Evolutionary conservation across 495 filamentous ascomycete species (phyloP), one percentile per base, ranked within the genome.

Genomic region (Podospora conica): DNA sequence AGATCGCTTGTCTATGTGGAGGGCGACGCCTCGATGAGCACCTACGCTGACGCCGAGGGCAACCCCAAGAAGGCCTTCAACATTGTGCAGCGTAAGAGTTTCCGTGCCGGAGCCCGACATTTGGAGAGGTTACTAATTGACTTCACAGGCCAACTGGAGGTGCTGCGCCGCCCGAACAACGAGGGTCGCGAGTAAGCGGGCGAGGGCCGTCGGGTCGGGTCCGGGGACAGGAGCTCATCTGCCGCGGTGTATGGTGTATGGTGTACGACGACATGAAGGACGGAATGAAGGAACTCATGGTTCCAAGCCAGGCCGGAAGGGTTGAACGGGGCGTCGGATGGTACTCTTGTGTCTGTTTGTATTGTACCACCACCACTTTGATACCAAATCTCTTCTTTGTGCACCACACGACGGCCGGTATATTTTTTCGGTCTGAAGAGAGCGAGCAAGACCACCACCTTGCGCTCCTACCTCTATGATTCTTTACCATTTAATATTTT

Each of bases 1-100:
- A 91, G 89, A 22, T 81, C 89, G 3, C 77, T 89, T 33, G 79
- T 94, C 21, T 89, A 86, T 68, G 78, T 96, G 33, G 91, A 96
- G 71, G 91, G 87, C 18, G 88, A 94, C 53, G 87, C 84, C 59
- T 76, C 75, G 67, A 86, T 91, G 78, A 80, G 80, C 62, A 74
- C 68, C 20, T 92, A 82, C 66, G 81, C 84, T 40, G 87, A 88
- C 67, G 73, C 73, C 20, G 89, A 93, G 20, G 90, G 90, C 70
- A 85, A 85, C 73, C 77, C 75, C 58, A 79, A 81, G 55, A 77
- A 75, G 15, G 53, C 70, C 53, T 69, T 96, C 66, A 91, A 80
- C 76, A 81, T 96, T 69, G 75, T 87, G 25, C 89, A 93, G 76
- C 85, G 92, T 95, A 84, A 70, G 91, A 27, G 8, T 81, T 12